These are phyloP conservation scores for Backusella mclennaniae DNA, from an alignment of 192 early-diverging fungal genomes.

Conservation along the genomic window DNA sequence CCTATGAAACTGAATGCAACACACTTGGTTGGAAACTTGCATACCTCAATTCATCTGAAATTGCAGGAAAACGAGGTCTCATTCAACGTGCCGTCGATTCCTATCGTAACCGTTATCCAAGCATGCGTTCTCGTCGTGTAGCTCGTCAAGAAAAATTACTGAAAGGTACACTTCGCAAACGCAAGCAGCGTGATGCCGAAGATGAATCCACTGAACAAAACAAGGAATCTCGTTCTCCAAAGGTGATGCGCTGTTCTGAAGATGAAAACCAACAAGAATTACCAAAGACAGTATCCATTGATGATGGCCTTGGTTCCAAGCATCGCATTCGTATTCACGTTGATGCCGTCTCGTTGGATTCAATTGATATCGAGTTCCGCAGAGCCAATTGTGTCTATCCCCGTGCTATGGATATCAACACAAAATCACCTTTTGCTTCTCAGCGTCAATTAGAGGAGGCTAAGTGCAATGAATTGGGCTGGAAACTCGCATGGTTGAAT, in stretches of 20 bases:
- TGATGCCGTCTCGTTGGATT: slow-evolving; percentile 42
- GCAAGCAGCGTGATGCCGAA: slow-evolving; percentile 33
- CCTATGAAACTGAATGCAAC: slow-evolving; percentile 86
- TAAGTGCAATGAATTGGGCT: slow-evolving; percentile 58
- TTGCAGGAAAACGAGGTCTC: slow-evolving; percentile 70
- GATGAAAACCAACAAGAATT: neutral
- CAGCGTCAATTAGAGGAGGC: slow-evolving; percentile 40
- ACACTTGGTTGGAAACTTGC: slow-evolving; percentile 81
- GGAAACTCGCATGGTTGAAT: slow-evolving; percentile 52
- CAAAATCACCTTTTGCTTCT: slow-evolving; percentile 26
- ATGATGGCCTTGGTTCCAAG: slow-evolving; percentile 26
- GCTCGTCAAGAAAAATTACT: slow-evolving; percentile 69
- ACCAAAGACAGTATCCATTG: slow-evolving; percentile 30
- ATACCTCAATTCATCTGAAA: slow-evolving; percentile 65
- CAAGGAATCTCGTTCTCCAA: neutral
- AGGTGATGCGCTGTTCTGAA: neutral
- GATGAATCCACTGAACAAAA: neutral
- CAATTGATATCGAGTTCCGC: slow-evolving; percentile 46
- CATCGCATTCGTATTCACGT: slow-evolving; percentile 48
- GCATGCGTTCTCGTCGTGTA: slow-evolving; percentile 71
- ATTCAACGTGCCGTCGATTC: slow-evolving; percentile 85
- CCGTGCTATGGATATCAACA: slow-evolving; percentile 32
- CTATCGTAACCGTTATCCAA: slow-evolving; percentile 68
- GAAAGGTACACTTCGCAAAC: slow-evolving; percentile 54
- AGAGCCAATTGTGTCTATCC: slow-evolving; percentile 56